Percentiles rank a stretch among this genome's conserved stretches.
Conservation (phyloP, 257 asterid species). For the Solanum gandarillasii region DNA sequence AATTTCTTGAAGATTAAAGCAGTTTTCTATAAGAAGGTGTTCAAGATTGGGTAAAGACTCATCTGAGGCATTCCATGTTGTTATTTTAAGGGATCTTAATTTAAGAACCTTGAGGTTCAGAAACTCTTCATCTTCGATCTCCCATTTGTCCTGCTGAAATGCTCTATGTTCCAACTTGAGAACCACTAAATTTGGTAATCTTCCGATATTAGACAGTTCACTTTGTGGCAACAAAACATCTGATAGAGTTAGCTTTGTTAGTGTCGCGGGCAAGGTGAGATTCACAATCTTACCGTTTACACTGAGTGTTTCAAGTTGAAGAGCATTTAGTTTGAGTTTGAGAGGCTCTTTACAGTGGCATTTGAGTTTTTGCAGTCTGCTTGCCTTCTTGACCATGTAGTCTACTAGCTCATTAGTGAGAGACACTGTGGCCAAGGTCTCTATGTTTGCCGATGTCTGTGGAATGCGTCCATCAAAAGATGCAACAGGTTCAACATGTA, state of each 20-base stretch:
- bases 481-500: too few relatives aligned
- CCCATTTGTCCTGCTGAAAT: not conserved
- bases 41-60: not conserved
- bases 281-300: not conserved
- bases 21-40: not conserved
- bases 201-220: not conserved
- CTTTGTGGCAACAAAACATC: not conserved
- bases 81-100: not conserved
- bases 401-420: too few relatives aligned
- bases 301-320: slow-evolving; percentile 2
- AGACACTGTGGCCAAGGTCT: too few relatives aligned
- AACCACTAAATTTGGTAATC: not conserved
- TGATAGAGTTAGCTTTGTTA: slow-evolving; percentile 2
- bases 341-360: not conserved
- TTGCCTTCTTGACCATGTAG: too few relatives aligned
- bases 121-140: not conserved
- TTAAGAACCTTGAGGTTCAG: not conserved
- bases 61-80: not conserved
- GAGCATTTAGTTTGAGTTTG: not conserved
- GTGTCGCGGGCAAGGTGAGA: not conserved
- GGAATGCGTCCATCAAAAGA: too few relatives aligned
- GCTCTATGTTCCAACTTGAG: not conserved
- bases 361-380: not conserved
- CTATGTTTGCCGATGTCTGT: too few relatives aligned
- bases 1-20: not conserved